These are phyloP conservation scores for Umbelopsis ramanniana DNA, from an alignment of 192 early-diverging fungal genomes.

Conservation along the genomic window DNA sequence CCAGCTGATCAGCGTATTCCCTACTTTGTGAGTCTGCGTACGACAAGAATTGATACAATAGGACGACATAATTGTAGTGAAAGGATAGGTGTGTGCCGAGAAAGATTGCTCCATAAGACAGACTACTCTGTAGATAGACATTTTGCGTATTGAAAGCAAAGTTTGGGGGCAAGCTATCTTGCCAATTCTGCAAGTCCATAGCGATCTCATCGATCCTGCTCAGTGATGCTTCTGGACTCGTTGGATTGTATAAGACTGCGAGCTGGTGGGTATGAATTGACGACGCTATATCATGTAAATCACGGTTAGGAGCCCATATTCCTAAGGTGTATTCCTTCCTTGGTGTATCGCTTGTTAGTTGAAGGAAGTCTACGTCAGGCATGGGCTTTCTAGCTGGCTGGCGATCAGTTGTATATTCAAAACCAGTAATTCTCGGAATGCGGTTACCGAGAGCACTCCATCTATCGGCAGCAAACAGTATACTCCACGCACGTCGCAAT, in stretches of 20 bases:
- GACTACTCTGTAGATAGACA: slow-evolving; percentile 8
- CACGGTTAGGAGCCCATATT: slow-evolving; percentile 21
- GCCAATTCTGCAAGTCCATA: slow-evolving; percentile 9
- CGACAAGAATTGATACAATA: slow-evolving; percentile 20
- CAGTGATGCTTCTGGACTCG: slow-evolving; percentile 21
- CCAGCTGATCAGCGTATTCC: slow-evolving; percentile 8
- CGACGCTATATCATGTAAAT: slow-evolving; percentile 21
- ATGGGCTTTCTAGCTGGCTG: slow-evolving; percentile 14
- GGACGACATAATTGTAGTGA: slow-evolving; percentile 24
- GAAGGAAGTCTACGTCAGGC: slow-evolving; percentile 22
- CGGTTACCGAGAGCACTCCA: slow-evolving; percentile 24
- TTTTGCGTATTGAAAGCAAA: slow-evolving; percentile 13
- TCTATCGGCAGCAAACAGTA: slow-evolving; percentile 22
- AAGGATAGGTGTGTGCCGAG: slow-evolving; percentile 20
- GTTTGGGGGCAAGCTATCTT: neutral
- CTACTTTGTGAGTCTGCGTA: slow-evolving; percentile 2
- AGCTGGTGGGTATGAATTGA: slow-evolving; percentile 13
- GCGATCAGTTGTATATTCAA: slow-evolving; percentile 4
- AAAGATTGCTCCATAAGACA: slow-evolving; percentile 20
- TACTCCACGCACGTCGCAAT: slow-evolving; percentile 16
- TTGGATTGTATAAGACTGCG: slow-evolving; percentile 12
- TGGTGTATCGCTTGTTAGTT: slow-evolving; percentile 1
- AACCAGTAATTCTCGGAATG: slow-evolving; percentile 12
- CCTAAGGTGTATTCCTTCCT: neutral
- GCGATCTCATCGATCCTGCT: slow-evolving; percentile 18